Evolutionary conservation across 345 rosid species (phyloP), one percentile per base, ranked within the genome.

Genomic region (Aquilaria sinensis): DNA sequence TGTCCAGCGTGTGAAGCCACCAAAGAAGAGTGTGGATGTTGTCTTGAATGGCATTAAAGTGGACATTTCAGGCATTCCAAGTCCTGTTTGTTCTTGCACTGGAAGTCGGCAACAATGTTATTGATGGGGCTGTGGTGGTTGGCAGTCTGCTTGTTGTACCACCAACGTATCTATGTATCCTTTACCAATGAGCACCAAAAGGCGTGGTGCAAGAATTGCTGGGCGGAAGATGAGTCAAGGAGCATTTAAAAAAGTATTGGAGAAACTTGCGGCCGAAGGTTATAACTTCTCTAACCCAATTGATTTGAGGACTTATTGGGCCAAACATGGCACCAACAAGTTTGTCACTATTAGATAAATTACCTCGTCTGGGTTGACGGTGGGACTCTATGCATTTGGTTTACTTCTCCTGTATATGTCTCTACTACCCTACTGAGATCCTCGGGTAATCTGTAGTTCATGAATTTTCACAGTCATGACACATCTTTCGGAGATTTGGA

Each of bases 151-250:
- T 14, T 92, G 98, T 61, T 92, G 98, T 60, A 92, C 98, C 2
- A 89, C 96, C 0, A 86, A 83, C 72, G 82, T 92, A 2, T 92
- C 99, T 12, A 82, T 88, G 82, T 90, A 94, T 67, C 99, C 99
- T 9, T 70, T 94, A 66, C 99, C 97, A 0, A 90, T 88, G 96
- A 88, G 96, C 83, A 90, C 96, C 47, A 94, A 94, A 62, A 75
- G 96, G 30, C 94, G 96, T 10, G 97, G 97, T 45, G 96, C 97
- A 1, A 86, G 99, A 72, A 91, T 94, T 63, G 96, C 97, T 9
- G 99, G 99, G 2, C 81, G 99, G 80, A 94, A 94, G 76, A 94
- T 94, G 99, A 94, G 99, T 48, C 92, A 83, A 70, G 99, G 99
- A 3, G 99, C 99, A 10, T 94, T 94, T 68, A 94, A 88, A 80